Evolutionary conservation across 148 eudicot genomes (phyloP), one percentile per base, ranked within the genome.

Genomic region (Mesembryanthemum crystallinum): DNA sequence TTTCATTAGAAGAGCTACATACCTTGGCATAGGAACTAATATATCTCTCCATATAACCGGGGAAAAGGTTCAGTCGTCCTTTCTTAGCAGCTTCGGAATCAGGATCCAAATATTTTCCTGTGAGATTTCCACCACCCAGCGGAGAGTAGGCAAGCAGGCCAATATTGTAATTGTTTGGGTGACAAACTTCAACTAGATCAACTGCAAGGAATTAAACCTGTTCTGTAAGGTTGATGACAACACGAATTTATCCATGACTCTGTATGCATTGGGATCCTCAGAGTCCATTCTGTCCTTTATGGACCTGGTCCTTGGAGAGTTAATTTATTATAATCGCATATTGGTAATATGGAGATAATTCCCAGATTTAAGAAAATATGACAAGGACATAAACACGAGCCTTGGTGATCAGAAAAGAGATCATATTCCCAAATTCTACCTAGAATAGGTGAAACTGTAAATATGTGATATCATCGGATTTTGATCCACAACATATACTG

Each of bases 151-250:
- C 88, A 73, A 94, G 97, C 82, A 94, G 83, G 65, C 98, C 97
- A 54, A 94, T 81, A 77, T 94, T 94, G 86, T 85, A 87, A 76
- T 94, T 94, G 77, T 92, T 92, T 18, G 98, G 97, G 71, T 94
- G 98, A 79, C 98, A 94, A 67, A 90, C 96, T 86, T 94, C 98
- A 72, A 92, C 93, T 18, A 94, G 93, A 80, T 94, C 98, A 83
- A 85, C 98, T 94, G 89, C 84, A 87, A 74, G 72, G 23, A 67
- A 76, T 42, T 33, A 78, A 68, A 64, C 54, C 62, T 13, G 25
- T 30, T 30, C 21, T 7, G 24, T 45, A 62, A 49, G 70, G 23
- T 61, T 55, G 32, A 28, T 45, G 24, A 59, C 43, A 30, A 11
- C 59, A 47, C 29, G 8, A 49, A 54, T 33, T 58, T 57, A 5